Base-by-base conservation (phyloP, 495 filamentous ascomycete genomes). In the Penicillium soppii region DNA sequence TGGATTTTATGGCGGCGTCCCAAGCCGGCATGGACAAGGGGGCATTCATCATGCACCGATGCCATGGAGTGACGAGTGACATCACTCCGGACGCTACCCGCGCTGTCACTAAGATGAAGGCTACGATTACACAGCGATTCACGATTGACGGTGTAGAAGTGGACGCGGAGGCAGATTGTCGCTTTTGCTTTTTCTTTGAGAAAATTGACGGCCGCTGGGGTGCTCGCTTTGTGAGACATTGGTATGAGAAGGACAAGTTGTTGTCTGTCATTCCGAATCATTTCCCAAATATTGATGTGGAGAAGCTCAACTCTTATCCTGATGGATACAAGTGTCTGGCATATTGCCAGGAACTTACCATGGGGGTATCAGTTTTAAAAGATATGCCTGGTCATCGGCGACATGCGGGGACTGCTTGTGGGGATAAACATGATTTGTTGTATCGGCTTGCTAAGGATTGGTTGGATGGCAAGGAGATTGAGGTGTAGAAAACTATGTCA, bases 41-140 rank as follows among this genome's bases (percentile, higher is more conserved):
- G 33, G 82, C 79, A 22, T 86, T 85, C 69, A 85, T 87, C 69
- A 82, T 85, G 82, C 82, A 86, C 58, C 80, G 82, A 47, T 74
- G 78, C 63, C 82, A 83, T 61, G 82, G 82, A 21, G 75, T 74
- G 0, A 71, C 79, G 7, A 82, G 72, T 5, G 83, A 87, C 52
- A 76, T 86, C 41, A 73, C 64, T 26, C 52, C 65, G 13, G 53
- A 57, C 27, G 69, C 50, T 15, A 54, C 32, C 21, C 79, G 82
- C n/a, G 83, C 82, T n/a, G 76, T 87, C 6, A 82, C 81, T 52
- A 87, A 86, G 67, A 82, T 87, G 80, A 87, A 87, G 63, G 83
- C 83, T 2, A 85, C 82, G 35, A 87, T 86, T 63, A 86, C 83
- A 2, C 83, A 87, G 63, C 76, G 83, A 26, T 86, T 87, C 66